Evolutionary conservation across 768 basidiomycete genomes (phyloP), one percentile per base, ranked within the genome.

Genomic region (Butyriboletus loyo): DNA sequence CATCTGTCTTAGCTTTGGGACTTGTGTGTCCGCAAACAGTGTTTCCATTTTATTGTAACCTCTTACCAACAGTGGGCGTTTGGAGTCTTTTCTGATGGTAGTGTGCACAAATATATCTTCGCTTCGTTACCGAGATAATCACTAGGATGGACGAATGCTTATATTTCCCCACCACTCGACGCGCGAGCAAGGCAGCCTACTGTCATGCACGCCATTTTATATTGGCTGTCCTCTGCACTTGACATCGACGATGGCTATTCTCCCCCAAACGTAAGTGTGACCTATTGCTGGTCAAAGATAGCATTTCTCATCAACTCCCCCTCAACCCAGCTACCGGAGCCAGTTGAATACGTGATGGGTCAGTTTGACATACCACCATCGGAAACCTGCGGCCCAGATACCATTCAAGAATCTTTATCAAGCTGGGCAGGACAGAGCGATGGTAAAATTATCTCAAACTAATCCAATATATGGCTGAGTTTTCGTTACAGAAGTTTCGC

Each of bases 41-140:
- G 76, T 4, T 78, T 72, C 27, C 82, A 78, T 73, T 85, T 85
- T 47, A 75, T 83, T 15, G 60, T 85, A 46, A 83, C 83, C 7
- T 79, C 79, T 4, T 85, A 84, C 60, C 74, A 77, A 41, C 74
- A 79, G 15, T 85, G 83, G 84, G 70, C 78, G 7, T 85, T 85
- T 58, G 84, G 84, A 5, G 75, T 71, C 21, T 85, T 84, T 61
- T 81, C 82, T n/a, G 64, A 67, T 61, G 80, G 84, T 82, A 63
- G 58, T 40, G 37, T 51, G 35, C 36, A 13, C 22, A 9, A 38
- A 30, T 32, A 11, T 31, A 19, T 43, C 14, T 15, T 45, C 5
- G 3, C 9, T 40, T 43, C 27, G 22, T 48, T 49, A 19, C 54
- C 13, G 36, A 59, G 5, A 43, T 15, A 22, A 39, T 46, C 10